Percentiles rank a stretch among this genome's conserved stretches.
Conservation (phyloP, 1,284 basidiomycete species). For the Wallemia ichthyophaga region DNA sequence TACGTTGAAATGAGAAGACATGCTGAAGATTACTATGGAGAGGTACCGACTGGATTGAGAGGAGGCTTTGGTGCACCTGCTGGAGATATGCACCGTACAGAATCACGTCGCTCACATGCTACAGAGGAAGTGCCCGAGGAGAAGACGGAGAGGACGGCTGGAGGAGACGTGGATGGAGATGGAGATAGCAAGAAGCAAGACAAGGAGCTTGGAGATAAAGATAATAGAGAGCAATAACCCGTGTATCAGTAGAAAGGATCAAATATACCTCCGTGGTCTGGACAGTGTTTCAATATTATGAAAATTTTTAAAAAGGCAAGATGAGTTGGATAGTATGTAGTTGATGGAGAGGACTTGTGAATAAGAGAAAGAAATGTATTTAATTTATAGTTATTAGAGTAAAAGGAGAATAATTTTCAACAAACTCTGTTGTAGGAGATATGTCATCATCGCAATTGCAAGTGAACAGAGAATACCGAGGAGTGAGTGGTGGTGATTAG, state of each 20-base stretch:
- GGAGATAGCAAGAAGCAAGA: background rate
- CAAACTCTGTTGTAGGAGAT: background rate
- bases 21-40: background rate
- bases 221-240: too few relatives aligned
- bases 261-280: too few relatives aligned
- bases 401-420: too few relatives aligned
- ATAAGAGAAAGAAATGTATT: too few relatives aligned
- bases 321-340: too few relatives aligned
- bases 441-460: too few relatives aligned
- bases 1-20: slow-evolving; percentile 1
- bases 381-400: too few relatives aligned
- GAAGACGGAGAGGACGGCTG: background rate
- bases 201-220: too few relatives aligned
- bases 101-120: background rate
- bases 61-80: background rate
- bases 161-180: background rate
- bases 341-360: too few relatives aligned
- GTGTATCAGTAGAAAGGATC: too few relatives aligned
- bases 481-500: background rate
- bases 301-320: too few relatives aligned
- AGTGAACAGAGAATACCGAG: background rate
- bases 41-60: background rate
- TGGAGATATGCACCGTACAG: background rate
- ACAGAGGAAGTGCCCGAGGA: background rate
- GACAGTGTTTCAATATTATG: too few relatives aligned